phyloP scores from a whole-genome alignment of 768 basidiomycete species.

The Russula brevipes region DNA sequence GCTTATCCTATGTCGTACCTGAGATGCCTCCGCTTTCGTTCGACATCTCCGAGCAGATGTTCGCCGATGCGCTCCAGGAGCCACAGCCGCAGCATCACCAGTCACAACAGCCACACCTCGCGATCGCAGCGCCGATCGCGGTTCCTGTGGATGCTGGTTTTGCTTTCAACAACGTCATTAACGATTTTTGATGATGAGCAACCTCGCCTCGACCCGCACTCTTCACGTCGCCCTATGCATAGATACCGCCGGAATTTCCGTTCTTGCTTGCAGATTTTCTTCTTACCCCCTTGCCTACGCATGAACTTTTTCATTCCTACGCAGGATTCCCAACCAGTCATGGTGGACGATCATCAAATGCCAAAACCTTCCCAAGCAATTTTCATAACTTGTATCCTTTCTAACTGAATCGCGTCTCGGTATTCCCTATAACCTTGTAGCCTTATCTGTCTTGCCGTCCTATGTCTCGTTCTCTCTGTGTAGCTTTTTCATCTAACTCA shows the following conservation, averaged over 20 bases:
- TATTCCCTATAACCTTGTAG: slow-evolving; percentile 18
- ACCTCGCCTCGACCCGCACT: not conserved
- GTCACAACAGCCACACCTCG: slow-evolving; percentile 6
- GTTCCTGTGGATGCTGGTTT: slow-evolving; percentile 13
- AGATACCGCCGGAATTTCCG: slow-evolving; percentile 9
- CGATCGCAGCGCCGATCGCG: slow-evolving; percentile 13
- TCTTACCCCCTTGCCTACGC: not conserved
- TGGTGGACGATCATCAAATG: slow-evolving; percentile 11
- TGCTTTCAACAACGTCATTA: slow-evolving; percentile 24
- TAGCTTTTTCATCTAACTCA: slow-evolving; percentile 14
- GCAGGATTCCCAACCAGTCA: slow-evolving; percentile 4
- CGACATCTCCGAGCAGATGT: slow-evolving; percentile 15
- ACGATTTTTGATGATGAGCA: slow-evolving; percentile 22
- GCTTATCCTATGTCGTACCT: slow-evolving; percentile 15
- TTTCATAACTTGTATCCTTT: slow-evolving; percentile 9
- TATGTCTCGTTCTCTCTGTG: not conserved
- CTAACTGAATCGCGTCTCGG: slow-evolving; percentile 2
- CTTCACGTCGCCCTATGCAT: slow-evolving; percentile 1
- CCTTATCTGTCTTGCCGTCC: slow-evolving; percentile 11
- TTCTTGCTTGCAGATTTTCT: not conserved
- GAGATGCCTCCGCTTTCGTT: slow-evolving; percentile 19
- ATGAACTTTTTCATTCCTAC: slow-evolving; percentile 18
- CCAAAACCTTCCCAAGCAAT: not conserved
- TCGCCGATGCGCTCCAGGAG: slow-evolving; percentile 13
- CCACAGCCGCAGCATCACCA: not conserved